phyloP scores from a whole-genome alignment of 805 yeast species.

The Kuraishia cidri region DNA sequence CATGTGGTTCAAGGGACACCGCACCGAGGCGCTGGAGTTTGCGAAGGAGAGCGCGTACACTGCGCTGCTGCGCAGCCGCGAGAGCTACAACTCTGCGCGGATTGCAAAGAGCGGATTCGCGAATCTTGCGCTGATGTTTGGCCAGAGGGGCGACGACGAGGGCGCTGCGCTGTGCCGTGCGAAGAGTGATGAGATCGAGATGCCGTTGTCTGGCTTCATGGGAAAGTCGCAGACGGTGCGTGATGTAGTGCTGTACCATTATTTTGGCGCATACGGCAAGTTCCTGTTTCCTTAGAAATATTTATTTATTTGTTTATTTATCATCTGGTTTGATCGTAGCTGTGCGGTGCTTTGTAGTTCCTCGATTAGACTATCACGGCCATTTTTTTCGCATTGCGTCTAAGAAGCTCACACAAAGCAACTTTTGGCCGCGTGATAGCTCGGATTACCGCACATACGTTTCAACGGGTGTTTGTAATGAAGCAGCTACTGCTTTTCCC shows the following conservation, averaged over 20 bases:
- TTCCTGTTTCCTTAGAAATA: slow-evolving; percentile 19
- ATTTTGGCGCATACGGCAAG: slow-evolving; percentile 24
- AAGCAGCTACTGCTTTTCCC: too few species aligned
- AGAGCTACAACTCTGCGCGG: slow-evolving; percentile 25
- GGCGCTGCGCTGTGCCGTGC: slow-evolving; percentile 13
- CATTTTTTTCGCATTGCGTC: too few species aligned
- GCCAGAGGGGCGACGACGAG: slow-evolving; percentile 16
- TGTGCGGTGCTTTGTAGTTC: too few species aligned
- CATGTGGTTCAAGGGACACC: slow-evolving; percentile 23
- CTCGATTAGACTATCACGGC: too few species aligned
- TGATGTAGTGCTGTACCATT: slow-evolving; percentile 20
- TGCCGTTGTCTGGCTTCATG: slow-evolving; percentile 19
- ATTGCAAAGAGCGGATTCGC: slow-evolving; percentile 25
- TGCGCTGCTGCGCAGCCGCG: slow-evolving; percentile 18
- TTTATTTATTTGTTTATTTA: not conserved
- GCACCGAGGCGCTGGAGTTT: slow-evolving; percentile 26
- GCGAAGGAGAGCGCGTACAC: slow-evolving; percentile 27
- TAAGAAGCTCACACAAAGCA: too few species aligned
- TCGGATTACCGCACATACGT: too few species aligned
- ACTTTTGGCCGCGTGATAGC: too few species aligned
- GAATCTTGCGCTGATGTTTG: slow-evolving; percentile 25
- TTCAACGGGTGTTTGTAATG: too few species aligned
- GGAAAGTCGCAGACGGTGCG: slow-evolving; percentile 12
- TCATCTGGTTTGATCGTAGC: too few species aligned
- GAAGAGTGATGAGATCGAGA: slow-evolving; percentile 16